Conservation (phyloP, 2,329 filamentous ascomycete genomes). For the Mycosphaerella sp. region DNA sequence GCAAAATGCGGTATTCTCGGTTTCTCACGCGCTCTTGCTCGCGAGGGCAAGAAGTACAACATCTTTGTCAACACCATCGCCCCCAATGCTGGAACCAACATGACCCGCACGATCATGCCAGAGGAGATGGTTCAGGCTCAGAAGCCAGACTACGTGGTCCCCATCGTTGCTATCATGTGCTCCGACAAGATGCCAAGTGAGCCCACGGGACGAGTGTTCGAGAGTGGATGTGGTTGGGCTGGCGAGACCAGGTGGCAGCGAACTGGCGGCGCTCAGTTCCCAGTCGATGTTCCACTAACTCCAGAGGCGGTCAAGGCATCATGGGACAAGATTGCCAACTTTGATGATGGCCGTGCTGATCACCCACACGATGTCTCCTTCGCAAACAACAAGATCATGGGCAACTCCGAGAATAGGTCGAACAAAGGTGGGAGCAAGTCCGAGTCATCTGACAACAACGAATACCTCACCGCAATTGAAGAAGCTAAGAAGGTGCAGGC, state of each 20-base stretch:
- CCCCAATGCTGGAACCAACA: slow-evolving; percentile 90
- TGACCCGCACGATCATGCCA: slow-evolving; percentile 90
- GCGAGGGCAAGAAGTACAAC: slow-evolving; percentile 95
- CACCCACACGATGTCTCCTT: slow-evolving; percentile 74
- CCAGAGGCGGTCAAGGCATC: slow-evolving; percentile 74
- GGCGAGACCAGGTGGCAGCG: slow-evolving; percentile 93
- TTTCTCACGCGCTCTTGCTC: slow-evolving; percentile 84
- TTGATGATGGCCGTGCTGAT: slow-evolving; percentile 81
- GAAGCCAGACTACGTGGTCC: slow-evolving; percentile 98
- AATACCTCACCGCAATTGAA: slow-evolving; percentile 68
- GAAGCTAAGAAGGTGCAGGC: slow-evolving; percentile 65
- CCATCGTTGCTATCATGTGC: slow-evolving; percentile 79
- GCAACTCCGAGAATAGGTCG: slow-evolving; percentile 76
- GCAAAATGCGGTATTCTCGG: slow-evolving; percentile 71
- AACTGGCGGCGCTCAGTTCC: slow-evolving; percentile 83
- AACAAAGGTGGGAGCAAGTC: slow-evolving; percentile 49
- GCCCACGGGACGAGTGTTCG: slow-evolving; percentile 82
- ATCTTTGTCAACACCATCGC: slow-evolving; percentile 98
- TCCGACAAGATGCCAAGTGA: slow-evolving; percentile 74
- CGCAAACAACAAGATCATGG: slow-evolving; percentile 71
- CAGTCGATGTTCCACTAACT: slow-evolving; percentile 72
- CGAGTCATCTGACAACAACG: slow-evolving; percentile 28
- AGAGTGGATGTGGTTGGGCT: slow-evolving; percentile 92
- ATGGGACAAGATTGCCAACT: slow-evolving; percentile 76
- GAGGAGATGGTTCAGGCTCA: slow-evolving; percentile 98